Percentiles rank a stretch among this genome's conserved stretches.
Evolutionary conservation across 352 stramenopile genomes (phyloP).

Genomic region (Pythium sukuiense): DNA sequence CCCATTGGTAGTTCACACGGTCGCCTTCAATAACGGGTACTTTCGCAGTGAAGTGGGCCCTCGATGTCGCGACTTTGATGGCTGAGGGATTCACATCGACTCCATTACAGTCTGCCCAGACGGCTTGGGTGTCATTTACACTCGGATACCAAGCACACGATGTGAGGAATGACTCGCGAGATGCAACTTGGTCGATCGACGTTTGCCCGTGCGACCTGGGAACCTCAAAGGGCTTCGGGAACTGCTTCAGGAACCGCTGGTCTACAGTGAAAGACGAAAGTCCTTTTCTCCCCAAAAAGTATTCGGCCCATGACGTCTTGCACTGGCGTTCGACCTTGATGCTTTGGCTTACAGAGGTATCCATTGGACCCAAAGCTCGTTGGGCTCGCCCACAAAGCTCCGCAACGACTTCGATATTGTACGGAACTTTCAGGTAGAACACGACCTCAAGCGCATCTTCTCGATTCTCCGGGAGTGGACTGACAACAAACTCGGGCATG

Average conservation of each 20-base stretch:
- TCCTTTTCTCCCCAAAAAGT: conserved; percentile 6
- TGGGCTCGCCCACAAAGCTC: conserved; percentile 43
- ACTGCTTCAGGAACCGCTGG: conserved; percentile 15
- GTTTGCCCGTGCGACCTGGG: conserved; percentile 26
- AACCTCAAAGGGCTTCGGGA: conserved; percentile 21
- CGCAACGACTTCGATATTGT: conserved; percentile 36
- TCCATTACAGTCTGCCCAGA: conserved; percentile 31
- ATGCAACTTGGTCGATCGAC: conserved; percentile 28
- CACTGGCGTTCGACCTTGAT: background rate
- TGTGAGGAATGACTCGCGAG: conserved; percentile 14
- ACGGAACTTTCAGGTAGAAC: conserved; percentile 45
- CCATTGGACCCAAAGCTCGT: conserved; percentile 28
- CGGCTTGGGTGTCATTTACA: conserved; percentile 21
- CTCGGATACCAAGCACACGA: conserved; percentile 47
- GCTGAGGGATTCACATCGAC: conserved; percentile 42
- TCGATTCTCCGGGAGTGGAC: conserved; percentile 31
- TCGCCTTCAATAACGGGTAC: conserved; percentile 28
- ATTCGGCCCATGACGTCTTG: background rate
- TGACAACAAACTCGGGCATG: conserved; percentile 34
- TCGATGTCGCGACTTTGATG: conserved; percentile 23
- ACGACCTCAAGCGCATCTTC: conserved; percentile 34
- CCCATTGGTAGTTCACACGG: conserved; percentile 20
- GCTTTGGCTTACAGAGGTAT: background rate
- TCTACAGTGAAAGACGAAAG: background rate
- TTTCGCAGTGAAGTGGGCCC: conserved; percentile 36